Conservation (phyloP, 331 rosid genomes). For the Cydonia oblonga region DNA sequence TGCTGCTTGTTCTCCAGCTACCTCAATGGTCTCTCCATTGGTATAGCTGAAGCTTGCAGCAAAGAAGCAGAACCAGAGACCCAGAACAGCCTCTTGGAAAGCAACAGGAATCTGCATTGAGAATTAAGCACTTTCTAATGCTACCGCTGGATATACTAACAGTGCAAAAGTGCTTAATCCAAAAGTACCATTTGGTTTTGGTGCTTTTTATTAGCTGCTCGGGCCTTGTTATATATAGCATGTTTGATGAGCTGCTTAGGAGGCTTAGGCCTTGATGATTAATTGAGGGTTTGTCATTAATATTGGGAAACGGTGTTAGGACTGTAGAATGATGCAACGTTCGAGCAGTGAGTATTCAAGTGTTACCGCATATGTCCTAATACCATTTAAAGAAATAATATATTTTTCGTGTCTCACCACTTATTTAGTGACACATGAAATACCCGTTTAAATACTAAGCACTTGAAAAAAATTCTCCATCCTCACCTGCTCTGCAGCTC, state of each 20-base stretch:
- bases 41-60: conserved; percentile 12
- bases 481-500: too few species aligned
- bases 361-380: too few species aligned
- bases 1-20: neutral
- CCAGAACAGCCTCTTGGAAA: conserved; percentile 9
- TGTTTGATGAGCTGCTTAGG: neutral
- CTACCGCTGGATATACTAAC: neutral
- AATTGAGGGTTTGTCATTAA: neutral
- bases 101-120: conserved; percentile 1
- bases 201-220: neutral
- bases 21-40: neutral
- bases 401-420: accelerated
- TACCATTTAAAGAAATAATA: too few species aligned
- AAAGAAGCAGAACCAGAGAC: conserved; percentile 18
- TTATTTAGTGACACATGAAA: accelerated
- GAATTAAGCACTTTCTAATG: neutral
- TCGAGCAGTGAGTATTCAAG: too few species aligned
- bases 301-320: neutral
- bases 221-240: neutral
- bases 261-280: neutral
- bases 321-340: neutral
- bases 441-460: accelerated
- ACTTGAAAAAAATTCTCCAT: too few species aligned
- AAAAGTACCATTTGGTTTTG: neutral
- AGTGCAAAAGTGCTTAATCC: neutral